phyloP scores from a whole-genome alignment of 345 rosid genomes.

The Eucalyptus erythrocorys region DNA sequence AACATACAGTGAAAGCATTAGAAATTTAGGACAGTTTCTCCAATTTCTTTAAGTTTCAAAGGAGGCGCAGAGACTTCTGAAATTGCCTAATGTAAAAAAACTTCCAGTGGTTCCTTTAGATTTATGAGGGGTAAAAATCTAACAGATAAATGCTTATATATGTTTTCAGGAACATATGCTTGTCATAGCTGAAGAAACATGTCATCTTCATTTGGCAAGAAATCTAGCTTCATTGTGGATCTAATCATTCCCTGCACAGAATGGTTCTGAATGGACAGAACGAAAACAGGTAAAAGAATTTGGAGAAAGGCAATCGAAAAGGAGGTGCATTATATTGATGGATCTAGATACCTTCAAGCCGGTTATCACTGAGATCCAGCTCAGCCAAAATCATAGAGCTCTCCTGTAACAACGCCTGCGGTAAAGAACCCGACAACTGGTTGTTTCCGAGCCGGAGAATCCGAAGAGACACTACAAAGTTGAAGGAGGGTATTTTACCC shows the following conservation, averaged over 20 bases:
- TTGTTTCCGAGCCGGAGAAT: slow-evolving; percentile 64
- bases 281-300: not conserved
- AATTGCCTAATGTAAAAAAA: not conserved
- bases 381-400: slow-evolving; percentile 72
- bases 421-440: slow-evolving; percentile 52
- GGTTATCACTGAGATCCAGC: slow-evolving; percentile 77
- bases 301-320: not conserved
- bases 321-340: not conserved
- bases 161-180: not conserved
- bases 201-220: not conserved
- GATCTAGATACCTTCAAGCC: slow-evolving; percentile 49
- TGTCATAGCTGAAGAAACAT: not conserved
- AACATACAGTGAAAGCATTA: not conserved
- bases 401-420: slow-evolving; percentile 57
- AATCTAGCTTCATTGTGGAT: not conserved
- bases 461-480: slow-evolving; percentile 64
- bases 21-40: not conserved
- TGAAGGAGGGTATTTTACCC: slow-evolving; percentile 64
- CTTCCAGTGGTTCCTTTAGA: not conserved
- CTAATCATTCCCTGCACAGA: not conserved
- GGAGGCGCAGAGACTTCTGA: not conserved
- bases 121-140: not conserved
- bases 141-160: not conserved
- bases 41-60: not conserved
- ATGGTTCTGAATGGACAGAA: not conserved